These are phyloP conservation scores for Clathrospora elynae DNA, from an alignment of 2,329 filamentous ascomycete species.

Conservation along the genomic window DNA sequence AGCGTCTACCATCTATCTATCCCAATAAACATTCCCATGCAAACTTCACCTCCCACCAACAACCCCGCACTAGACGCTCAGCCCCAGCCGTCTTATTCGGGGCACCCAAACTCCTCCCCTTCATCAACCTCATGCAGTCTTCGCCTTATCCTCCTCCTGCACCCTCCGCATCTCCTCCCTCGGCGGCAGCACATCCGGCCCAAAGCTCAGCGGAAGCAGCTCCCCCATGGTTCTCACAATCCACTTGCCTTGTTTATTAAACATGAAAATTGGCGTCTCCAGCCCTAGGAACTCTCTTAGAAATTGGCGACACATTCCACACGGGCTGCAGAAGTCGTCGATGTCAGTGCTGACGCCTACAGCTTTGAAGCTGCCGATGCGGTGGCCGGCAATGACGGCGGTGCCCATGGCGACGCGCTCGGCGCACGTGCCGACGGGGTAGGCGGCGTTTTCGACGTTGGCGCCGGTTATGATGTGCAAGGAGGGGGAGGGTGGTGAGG, in stretches of 20 bases:
- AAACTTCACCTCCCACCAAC: too few species aligned
- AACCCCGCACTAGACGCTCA: neutral
- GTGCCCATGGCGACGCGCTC: constrained; percentile 85
- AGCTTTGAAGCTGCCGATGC: constrained; percentile 60
- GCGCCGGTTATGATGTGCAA: constrained; percentile 68
- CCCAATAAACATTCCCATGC: too few species aligned
- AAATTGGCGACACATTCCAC: constrained; percentile 95
- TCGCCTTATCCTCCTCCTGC: constrained; percentile 32
- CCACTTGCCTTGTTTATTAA: constrained; percentile 77
- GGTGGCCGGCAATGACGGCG: constrained; percentile 68
- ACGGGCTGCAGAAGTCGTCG: constrained; percentile 62
- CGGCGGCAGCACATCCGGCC: constrained; percentile 54
- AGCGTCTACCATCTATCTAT: too few species aligned
- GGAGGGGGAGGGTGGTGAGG: constrained; percentile 45
- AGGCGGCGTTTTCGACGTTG: constrained; percentile 82
- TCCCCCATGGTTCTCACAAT: constrained; percentile 72
- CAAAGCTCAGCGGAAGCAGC: constrained; percentile 60
- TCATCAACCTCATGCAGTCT: constrained; percentile 15
- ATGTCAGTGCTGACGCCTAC: constrained; percentile 86
- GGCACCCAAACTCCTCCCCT: neutral
- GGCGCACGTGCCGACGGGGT: constrained; percentile 93
- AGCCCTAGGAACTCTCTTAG: constrained; percentile 56
- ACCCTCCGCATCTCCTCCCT: constrained; percentile 41
- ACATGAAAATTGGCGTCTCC: constrained; percentile 82
- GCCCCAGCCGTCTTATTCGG: neutral